Evolutionary conservation across 148 eudicot genomes (phyloP).

Genomic region (Heliamphora exappendiculata): DNA sequence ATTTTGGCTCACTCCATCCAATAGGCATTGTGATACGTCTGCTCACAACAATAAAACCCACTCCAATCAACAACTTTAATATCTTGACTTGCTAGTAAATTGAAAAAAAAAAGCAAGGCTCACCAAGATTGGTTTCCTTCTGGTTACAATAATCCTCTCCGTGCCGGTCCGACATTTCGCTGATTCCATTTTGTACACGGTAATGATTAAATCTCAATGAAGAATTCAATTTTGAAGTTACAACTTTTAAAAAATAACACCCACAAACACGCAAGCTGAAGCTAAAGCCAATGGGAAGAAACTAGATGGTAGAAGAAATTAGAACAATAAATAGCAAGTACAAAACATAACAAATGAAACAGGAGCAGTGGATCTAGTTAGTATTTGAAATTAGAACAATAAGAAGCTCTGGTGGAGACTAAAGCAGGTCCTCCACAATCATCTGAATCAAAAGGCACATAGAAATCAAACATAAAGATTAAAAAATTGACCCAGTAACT

Average conservation of each 20-base stretch:
- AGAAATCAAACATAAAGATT: conserved; percentile 3
- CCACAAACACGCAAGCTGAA: background rate
- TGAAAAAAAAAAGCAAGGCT: conserved; percentile 7
- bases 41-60: conserved; percentile 8
- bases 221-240: background rate
- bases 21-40: conserved; percentile 42
- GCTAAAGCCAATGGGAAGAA: background rate
- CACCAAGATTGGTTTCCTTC: conserved; percentile 44
- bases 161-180: conserved; percentile 57
- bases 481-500: background rate
- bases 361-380: background rate
- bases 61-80: background rate
- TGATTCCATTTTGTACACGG: conserved; percentile 10
- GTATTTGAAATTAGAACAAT: background rate
- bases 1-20: conserved; percentile 40
- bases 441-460: background rate
- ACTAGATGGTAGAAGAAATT: background rate
- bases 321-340: background rate
- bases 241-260: background rate
- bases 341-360: background rate
- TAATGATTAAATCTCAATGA: background rate
- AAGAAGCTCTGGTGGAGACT: background rate
- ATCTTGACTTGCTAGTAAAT: background rate
- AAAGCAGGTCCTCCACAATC: background rate
- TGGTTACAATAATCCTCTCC: conserved; percentile 29